A percentile compares a stretch with the other conserved stretches of the same genome.
phyloP scores from a whole-genome alignment of 805 yeast genomes.

The Yarrowia phangngaensis region DNA sequence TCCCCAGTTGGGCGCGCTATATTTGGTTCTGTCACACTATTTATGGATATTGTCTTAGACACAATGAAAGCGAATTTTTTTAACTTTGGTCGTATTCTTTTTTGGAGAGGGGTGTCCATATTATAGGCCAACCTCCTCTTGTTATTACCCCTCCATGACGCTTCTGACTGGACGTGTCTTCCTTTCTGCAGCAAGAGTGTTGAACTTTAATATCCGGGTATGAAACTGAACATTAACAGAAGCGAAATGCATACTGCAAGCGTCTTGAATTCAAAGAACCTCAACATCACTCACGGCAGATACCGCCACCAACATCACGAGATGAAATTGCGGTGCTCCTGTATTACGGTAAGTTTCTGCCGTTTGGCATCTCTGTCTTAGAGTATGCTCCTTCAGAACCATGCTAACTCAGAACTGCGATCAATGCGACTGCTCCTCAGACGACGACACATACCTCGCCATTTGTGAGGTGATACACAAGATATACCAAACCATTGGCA shows the following conservation, averaged over 20 bases:
- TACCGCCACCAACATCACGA: slow-evolving; percentile 24
- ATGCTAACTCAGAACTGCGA: slow-evolving; percentile 21
- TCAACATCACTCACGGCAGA: slow-evolving; percentile 20
- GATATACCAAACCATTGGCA: slow-evolving; percentile 23
- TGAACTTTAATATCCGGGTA: no score
- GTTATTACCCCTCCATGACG: no score
- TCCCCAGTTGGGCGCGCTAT: no score
- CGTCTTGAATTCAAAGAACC: slow-evolving; percentile 22
- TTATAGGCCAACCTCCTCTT: no score
- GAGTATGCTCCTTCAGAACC: background rate
- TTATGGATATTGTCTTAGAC: no score
- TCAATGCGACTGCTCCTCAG: slow-evolving; percentile 28
- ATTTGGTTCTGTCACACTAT: no score
- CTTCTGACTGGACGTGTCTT: no score
- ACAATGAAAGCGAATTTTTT: no score
- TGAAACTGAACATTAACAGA: slow-evolving; percentile 25
- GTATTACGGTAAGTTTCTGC: slow-evolving; percentile 15
- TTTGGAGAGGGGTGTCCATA: no score
- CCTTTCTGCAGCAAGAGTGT: no score
- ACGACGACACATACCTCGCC: slow-evolving; percentile 34
- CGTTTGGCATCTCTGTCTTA: slow-evolving; percentile 5
- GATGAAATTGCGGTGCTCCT: slow-evolving; percentile 18
- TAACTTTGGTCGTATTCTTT: no score
- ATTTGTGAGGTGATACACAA: slow-evolving; percentile 29
- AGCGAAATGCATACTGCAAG: slow-evolving; percentile 26